Conservation (phyloP, 257 asterid genomes). For the Leptodermis oblonga region DNA sequence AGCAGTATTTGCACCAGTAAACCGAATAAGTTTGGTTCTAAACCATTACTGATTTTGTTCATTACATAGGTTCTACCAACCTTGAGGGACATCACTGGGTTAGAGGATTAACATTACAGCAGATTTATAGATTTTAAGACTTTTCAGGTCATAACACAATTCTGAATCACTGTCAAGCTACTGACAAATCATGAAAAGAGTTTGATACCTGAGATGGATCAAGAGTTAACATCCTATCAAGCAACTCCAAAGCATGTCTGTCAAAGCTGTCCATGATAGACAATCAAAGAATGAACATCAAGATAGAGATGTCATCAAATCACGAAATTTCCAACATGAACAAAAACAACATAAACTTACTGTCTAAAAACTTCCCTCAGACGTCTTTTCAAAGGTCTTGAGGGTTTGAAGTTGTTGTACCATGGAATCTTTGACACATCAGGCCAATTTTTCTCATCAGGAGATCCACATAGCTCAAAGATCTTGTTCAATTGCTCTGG, state of each 20-base stretch:
- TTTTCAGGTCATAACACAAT: neutral
- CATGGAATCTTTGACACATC: constrained; percentile 84
- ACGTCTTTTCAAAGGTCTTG: constrained; percentile 66
- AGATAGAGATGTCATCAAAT: neutral
- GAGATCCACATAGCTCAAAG: constrained; percentile 75
- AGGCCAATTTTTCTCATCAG: constrained; percentile 80
- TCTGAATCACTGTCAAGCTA: neutral
- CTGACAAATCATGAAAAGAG: neutral
- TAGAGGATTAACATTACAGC: neutral
- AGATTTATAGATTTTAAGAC: neutral
- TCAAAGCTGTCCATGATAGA: constrained; percentile 54
- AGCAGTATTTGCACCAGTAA: neutral
- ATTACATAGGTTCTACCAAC: neutral
- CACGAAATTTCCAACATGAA: neutral
- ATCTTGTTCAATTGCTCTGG: constrained; percentile 80
- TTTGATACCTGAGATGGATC: constrained; percentile 84
- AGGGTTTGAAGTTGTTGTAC: constrained; percentile 77
- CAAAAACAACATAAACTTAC: constrained; percentile 39
- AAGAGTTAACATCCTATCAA: constrained; percentile 78
- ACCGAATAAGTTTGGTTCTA: neutral
- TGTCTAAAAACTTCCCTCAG: constrained; percentile 76
- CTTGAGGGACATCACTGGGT: neutral
- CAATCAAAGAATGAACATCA: constrained; percentile 12
- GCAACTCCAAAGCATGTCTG: constrained; percentile 88
- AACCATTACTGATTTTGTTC: too few species aligned